Percentiles rank a stretch among this genome's conserved stretches.
phyloP scores from a whole-genome alignment of 2,329 filamentous ascomycete genomes.

The Pseudogymnoascus sp. region DNA sequence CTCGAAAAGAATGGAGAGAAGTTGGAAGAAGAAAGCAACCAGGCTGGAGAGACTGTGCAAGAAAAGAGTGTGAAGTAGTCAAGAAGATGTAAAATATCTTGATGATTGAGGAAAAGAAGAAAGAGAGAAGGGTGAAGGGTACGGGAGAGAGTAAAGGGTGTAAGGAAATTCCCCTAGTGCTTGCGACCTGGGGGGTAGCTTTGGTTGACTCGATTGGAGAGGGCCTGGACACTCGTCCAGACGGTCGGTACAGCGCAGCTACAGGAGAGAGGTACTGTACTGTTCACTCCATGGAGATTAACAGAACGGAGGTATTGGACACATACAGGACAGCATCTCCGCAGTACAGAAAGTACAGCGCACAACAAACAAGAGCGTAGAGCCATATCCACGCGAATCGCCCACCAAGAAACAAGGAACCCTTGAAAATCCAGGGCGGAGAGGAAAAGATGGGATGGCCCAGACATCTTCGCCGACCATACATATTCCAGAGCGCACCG shows the following conservation, averaged over 20 bases:
- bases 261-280: not conserved
- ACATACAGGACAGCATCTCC: not conserved
- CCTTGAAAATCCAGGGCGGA: not conserved
- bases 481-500: not conserved
- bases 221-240: not conserved
- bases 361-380: not conserved
- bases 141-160: not conserved
- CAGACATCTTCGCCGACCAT: not conserved
- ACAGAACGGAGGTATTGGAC: not conserved
- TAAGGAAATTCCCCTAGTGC: not conserved
- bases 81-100: slow-evolving; percentile 5
- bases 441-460: not conserved
- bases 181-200: not conserved
- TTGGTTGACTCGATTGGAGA: not conserved
- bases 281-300: not conserved
- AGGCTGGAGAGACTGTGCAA: slow-evolving; percentile 8
- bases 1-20: slow-evolving; percentile 1
- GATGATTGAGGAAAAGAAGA: not conserved
- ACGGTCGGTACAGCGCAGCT: not conserved
- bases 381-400: not conserved
- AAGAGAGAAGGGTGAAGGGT: not conserved
- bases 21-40: slow-evolving; percentile 2
- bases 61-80: slow-evolving; percentile 3
- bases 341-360: not conserved
- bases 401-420: not conserved